A percentile compares a stretch with the other conserved stretches of the same genome.
These are phyloP conservation scores for Fusarium sp. DNA, from an alignment of 2,329 filamentous ascomycete genomes.

Conservation along the genomic window DNA sequence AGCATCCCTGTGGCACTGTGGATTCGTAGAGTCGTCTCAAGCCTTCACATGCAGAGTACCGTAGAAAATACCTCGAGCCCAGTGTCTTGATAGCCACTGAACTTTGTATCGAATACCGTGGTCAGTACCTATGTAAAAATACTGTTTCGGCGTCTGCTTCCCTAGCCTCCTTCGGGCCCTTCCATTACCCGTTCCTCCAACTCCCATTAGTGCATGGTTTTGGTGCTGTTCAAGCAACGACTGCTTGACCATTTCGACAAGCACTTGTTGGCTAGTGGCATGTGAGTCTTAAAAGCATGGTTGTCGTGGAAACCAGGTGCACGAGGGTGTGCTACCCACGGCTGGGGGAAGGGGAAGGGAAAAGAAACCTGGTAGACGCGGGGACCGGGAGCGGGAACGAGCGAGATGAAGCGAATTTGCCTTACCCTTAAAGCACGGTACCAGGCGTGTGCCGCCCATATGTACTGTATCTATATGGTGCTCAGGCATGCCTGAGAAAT, in stretches of 20 bases:
- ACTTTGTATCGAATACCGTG: constrained; percentile 14
- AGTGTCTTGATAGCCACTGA: neutral
- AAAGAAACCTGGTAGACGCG: constrained; percentile 23
- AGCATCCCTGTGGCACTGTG: constrained; percentile 11
- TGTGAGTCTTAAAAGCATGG: constrained; percentile 1
- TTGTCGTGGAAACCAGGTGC: constrained; percentile 19
- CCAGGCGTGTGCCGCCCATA: too few relatives aligned
- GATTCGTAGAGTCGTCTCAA: constrained; percentile 9
- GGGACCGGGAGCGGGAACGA: constrained; percentile 23
- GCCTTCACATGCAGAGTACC: constrained; percentile 14
- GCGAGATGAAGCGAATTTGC: constrained; percentile 24
- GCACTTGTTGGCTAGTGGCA: neutral
- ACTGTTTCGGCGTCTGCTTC: neutral
- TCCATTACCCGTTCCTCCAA: constrained; percentile 31
- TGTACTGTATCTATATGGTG: too few relatives aligned
- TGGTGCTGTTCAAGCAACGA: constrained; percentile 5
- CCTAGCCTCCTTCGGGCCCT: constrained; percentile 23
- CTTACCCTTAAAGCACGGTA: constrained; percentile 12
- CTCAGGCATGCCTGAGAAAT: too few relatives aligned
- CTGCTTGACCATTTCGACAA: constrained; percentile 16
- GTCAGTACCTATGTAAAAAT: neutral
- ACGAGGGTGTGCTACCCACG: constrained; percentile 7
- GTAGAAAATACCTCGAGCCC: constrained; percentile 29
- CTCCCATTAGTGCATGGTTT: constrained; percentile 15
- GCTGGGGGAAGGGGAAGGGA: constrained; percentile 5